Conservation (phyloP, 2,329 filamentous ascomycete species). For the Exophiala xenobiotica region DNA sequence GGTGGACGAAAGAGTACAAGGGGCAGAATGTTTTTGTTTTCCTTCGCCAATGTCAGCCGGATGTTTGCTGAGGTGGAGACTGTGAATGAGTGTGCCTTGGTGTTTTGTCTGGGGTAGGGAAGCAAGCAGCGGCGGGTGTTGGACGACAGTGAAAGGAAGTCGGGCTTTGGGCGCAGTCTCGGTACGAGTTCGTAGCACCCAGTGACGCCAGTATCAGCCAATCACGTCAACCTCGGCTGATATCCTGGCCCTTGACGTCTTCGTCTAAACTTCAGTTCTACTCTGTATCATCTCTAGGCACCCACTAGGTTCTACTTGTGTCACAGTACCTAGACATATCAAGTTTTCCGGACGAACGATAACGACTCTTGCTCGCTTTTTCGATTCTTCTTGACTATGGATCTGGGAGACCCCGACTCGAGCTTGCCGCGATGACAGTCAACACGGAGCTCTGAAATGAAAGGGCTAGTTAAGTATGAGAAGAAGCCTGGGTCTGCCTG, state of each 20-base stretch:
- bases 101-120: background rate
- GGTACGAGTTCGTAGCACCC: background rate
- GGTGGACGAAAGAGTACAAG: background rate
- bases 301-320: too few relatives aligned
- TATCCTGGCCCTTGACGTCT: background rate
- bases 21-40: constrained; percentile 1
- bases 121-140: background rate
- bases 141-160: background rate
- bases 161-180: background rate
- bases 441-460: too few relatives aligned
- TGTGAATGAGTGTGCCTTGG: background rate
- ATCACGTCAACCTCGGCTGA: constrained; percentile 1
- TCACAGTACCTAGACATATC: too few relatives aligned
- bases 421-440: too few relatives aligned
- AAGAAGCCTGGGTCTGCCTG: too few relatives aligned
- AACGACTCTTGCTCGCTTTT: too few relatives aligned
- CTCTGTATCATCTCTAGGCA: too few relatives aligned
- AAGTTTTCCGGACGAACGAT: too few relatives aligned
- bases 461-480: too few relatives aligned
- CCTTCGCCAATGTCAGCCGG: constrained; percentile 1
- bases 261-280: too few relatives aligned
- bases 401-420: too few relatives aligned
- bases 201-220: background rate
- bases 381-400: too few relatives aligned
- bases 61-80: constrained; percentile 3